These are phyloP conservation scores for Fusarium ambrosium DNA, from an alignment of 2,329 filamentous ascomycete species.

Conservation along the genomic window DNA sequence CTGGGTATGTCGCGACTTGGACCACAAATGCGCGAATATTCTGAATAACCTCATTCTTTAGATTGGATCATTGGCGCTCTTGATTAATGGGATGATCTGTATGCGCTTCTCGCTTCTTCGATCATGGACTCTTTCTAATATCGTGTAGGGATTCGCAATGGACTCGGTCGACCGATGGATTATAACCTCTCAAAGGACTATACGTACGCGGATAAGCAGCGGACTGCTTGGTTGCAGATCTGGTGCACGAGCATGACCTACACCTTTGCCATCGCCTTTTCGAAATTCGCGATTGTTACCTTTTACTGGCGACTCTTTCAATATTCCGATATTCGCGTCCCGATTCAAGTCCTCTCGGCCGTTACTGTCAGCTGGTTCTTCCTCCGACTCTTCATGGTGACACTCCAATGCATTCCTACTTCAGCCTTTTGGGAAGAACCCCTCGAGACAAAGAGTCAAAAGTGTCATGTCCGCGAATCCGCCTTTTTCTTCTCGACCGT, in stretches of 20 bases:
- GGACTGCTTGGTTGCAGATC: slow-evolving; percentile 40
- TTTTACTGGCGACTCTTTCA: slow-evolving; percentile 51
- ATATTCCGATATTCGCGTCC: slow-evolving; percentile 45
- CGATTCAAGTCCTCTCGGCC: slow-evolving; percentile 46
- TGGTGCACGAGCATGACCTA: slow-evolving; percentile 48
- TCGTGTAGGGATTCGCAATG: slow-evolving; percentile 23
- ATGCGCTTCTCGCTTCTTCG: neutral
- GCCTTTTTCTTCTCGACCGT: slow-evolving; percentile 52
- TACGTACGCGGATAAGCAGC: slow-evolving; percentile 27
- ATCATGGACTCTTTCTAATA: neutral
- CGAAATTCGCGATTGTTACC: slow-evolving; percentile 48
- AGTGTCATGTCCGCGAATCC: slow-evolving; percentile 49
- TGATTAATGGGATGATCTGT: slow-evolving; percentile 36
- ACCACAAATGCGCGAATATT: neutral
- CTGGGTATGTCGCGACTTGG: slow-evolving; percentile 28
- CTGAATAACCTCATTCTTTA: slow-evolving; percentile 11
- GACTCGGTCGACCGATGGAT: slow-evolving; percentile 36
- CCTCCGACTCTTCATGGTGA: slow-evolving; percentile 48
- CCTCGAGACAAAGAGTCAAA: slow-evolving; percentile 35
- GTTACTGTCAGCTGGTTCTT: slow-evolving; percentile 46
- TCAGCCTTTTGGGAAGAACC: slow-evolving; percentile 50
- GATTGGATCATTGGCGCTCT: slow-evolving; percentile 36
- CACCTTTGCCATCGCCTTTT: slow-evolving; percentile 46
- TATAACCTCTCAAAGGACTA: slow-evolving; percentile 27
- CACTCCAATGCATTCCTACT: slow-evolving; percentile 52